Evolutionary conservation across 345 rosid genomes (phyloP), one percentile per base, ranked within the genome.

Genomic region (Pistacia vera): DNA sequence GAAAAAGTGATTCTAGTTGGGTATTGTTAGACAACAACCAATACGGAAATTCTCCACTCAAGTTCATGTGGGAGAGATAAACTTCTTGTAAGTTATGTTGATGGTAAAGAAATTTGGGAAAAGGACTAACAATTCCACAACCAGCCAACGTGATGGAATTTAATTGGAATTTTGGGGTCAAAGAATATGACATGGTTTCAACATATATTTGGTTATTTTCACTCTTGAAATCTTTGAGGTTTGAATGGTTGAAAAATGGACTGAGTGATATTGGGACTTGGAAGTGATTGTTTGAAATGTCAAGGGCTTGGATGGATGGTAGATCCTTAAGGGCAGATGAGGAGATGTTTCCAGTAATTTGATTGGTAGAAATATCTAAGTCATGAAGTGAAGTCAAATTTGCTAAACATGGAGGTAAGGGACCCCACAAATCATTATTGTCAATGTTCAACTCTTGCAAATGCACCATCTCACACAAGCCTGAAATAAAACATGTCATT

Each of bases 191-290:
- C 54, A 41, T 16, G 12, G 10, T n/a, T 41, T 65, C 69, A 2
- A 1, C 8, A 65, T 8, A 41, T 10, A 65, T 3, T 41, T n/a
- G 6, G 30, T 65, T 65, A n/a, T 11, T 65, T 22, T 11, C 17
- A 41, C 33, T 28, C n/a, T 3, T 0, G n/a, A 78, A 30, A 2
- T 14, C 7, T 52, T 38, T 63, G 58, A 70, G 75, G 4, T 22
- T 56, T 12, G 75, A 63, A 16, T 4, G 65, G 44, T 77, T 70
- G n/a, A 61, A 61, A 3, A 77, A 63, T 8, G 80, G 56, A 3
- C 3, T 2, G 17, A 77, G 59, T 14, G 75, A 54, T 10, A 25
- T 55, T 52, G 80, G 80, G 5, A 77, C 38, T 54, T 63, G 70
- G 12, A 77, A 71, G 0, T 22, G 46, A 63, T 77, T 77, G 35